A percentile compares a stretch with the other conserved stretches of the same genome.
Evolutionary conservation across 2,329 filamentous ascomycete genomes (phyloP).

Genomic region (Alternaria sp.): DNA sequence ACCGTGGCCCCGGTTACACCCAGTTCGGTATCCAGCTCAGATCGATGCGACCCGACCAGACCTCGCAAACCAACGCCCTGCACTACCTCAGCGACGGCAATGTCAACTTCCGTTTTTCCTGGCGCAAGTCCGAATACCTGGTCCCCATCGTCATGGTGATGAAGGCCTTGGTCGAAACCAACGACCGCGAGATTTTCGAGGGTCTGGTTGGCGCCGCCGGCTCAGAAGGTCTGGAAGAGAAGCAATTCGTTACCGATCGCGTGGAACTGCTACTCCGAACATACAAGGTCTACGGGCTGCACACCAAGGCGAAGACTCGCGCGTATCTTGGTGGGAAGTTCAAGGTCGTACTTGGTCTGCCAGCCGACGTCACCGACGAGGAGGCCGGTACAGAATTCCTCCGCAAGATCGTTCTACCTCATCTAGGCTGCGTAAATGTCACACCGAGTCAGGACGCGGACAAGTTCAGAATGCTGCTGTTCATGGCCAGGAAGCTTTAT

Average conservation of each 20-base stretch:
- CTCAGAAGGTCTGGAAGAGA: slow-evolving; percentile 82
- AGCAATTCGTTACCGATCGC: slow-evolving; percentile 88
- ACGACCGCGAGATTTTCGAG: slow-evolving; percentile 95
- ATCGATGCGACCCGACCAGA: slow-evolving; percentile 95
- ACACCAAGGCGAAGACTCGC: slow-evolving; percentile 81
- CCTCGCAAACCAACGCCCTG: slow-evolving; percentile 94
- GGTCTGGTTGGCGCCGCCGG: slow-evolving; percentile 81
- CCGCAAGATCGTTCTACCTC: slow-evolving; percentile 86
- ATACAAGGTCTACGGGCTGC: slow-evolving; percentile 88
- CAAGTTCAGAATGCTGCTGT: slow-evolving; percentile 92
- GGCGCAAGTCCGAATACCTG: slow-evolving; percentile 97
- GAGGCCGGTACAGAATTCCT: slow-evolving; percentile 92
- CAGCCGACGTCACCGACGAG: slow-evolving; percentile 84
- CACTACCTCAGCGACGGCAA: slow-evolving; percentile 97
- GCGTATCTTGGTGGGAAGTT: slow-evolving; percentile 92
- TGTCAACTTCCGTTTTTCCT: slow-evolving; percentile 96
- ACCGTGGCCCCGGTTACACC: slow-evolving; percentile 86
- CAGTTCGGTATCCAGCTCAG: slow-evolving; percentile 90
- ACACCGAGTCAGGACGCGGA: slow-evolving; percentile 84
- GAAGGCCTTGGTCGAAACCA: slow-evolving; percentile 94
- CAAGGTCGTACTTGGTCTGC: slow-evolving; percentile 82
- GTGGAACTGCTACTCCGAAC: slow-evolving; percentile 91
- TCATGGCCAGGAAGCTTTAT: slow-evolving; percentile 97
- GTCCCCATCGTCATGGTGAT: slow-evolving; percentile 95
- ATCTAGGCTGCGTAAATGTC: slow-evolving; percentile 85